A percentile compares a stretch with the other conserved stretches of the same genome.
Evolutionary conservation across 352 stramenopile genomes (phyloP).

Genomic region (Phytophthora multivora): DNA sequence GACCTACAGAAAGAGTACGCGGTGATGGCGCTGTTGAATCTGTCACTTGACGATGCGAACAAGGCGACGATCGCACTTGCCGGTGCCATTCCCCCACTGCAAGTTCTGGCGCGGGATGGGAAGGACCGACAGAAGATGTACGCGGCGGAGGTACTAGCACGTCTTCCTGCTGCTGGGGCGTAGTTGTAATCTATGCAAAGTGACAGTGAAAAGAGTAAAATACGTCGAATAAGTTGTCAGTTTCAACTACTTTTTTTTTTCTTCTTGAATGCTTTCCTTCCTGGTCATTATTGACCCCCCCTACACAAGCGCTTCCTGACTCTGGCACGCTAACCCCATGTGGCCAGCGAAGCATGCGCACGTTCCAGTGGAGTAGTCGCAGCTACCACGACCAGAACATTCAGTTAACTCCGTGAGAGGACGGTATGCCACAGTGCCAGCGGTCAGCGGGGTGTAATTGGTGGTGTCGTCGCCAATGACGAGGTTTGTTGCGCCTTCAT

Average conservation of each 20-base stretch:
- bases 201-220: no score
- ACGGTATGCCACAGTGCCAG: background rate
- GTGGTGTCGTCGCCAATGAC: no score
- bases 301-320: conserved; percentile 43
- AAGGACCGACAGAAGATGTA: conserved; percentile 1
- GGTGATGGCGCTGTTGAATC: background rate
- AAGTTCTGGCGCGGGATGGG: background rate
- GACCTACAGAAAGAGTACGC: no score
- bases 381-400: conserved; percentile 68
- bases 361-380: conserved; percentile 52
- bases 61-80: background rate
- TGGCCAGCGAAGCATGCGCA: conserved; percentile 76
- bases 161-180: background rate
- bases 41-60: background rate
- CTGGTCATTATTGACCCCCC: no score
- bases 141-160: background rate
- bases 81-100: background rate
- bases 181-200: no score
- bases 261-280: no score
- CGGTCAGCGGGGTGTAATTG: no score
- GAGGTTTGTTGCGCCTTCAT: conserved; percentile 51
- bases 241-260: no score
- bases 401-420: conserved; percentile 53
- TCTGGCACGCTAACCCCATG: conserved; percentile 80
- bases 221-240: no score